Evolutionary conservation across 495 filamentous ascomycete genomes (phyloP).

Genomic region (Xylaria palmicola): DNA sequence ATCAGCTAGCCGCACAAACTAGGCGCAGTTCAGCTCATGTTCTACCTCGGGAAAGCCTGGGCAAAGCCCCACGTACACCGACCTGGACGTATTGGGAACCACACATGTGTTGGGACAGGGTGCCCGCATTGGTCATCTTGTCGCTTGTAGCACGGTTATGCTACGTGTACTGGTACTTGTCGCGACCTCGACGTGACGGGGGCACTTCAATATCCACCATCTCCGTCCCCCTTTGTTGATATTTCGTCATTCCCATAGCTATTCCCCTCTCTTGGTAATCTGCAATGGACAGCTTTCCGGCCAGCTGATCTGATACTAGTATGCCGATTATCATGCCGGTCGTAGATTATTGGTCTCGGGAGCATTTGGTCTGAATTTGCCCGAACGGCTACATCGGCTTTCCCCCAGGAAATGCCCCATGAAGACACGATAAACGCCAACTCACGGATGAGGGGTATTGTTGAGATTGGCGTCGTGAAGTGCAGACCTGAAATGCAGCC

Average conservation of each 20-base stretch:
- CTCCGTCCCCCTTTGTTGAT: too few relatives aligned
- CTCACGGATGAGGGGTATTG: constrained; percentile 1
- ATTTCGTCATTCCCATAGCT: background rate
- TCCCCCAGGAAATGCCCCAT: background rate
- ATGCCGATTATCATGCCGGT: background rate
- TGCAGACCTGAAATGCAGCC: background rate
- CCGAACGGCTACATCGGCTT: background rate
- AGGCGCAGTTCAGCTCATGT: constrained; percentile 7
- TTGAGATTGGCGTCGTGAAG: background rate
- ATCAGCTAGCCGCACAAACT: constrained; percentile 2
- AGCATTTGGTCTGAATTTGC: background rate
- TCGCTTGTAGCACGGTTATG: background rate
- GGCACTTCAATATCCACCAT: too few relatives aligned
- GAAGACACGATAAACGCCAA: background rate
- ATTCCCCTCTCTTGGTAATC: background rate
- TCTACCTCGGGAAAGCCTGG: background rate
- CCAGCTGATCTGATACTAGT: background rate
- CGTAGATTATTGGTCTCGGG: background rate
- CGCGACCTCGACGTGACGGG: background rate
- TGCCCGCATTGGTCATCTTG: background rate
- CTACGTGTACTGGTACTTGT: constrained; percentile 1
- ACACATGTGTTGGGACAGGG: background rate
- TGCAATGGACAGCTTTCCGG: background rate
- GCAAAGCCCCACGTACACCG: background rate
- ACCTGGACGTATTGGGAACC: background rate